Conservation (phyloP, 371 early-diverging fungal genomes). For the Neoconidiobolus thromboides region DNA sequence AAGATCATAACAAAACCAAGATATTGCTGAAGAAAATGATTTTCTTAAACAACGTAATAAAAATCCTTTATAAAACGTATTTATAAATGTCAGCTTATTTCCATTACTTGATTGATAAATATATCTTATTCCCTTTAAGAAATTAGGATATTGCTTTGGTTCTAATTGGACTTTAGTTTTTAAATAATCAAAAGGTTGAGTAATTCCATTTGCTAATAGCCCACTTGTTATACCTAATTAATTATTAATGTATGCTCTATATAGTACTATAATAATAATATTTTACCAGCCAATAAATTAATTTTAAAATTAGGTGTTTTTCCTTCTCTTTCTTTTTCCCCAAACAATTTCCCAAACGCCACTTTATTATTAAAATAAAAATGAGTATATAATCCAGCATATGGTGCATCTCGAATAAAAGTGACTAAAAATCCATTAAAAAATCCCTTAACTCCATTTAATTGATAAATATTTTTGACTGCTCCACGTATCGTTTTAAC, state of each 20-base stretch:
- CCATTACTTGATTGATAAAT: too few species aligned
- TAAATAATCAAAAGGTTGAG: constrained; percentile 88
- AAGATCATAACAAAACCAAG: too few species aligned
- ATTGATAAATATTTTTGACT: constrained; percentile 32
- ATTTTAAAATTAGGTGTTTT: too few species aligned
- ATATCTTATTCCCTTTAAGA: too few species aligned
- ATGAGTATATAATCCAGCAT: constrained; percentile 87
- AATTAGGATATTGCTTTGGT: constrained; percentile 18
- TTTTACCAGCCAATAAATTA: too few species aligned
- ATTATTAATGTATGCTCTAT: too few species aligned
- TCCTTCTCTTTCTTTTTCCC: too few species aligned
- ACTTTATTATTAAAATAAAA: constrained; percentile 58
- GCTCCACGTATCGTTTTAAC: constrained; percentile 19
- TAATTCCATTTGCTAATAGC: constrained; percentile 52
- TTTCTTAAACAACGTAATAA: too few species aligned
- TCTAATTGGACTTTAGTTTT: constrained; percentile 84
- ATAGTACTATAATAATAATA: too few species aligned
- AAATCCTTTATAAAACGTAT: too few species aligned
- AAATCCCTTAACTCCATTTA: constrained; percentile 38
- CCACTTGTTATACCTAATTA: constrained; percentile 43
- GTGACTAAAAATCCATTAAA: constrained; percentile 86
- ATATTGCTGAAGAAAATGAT: too few species aligned
- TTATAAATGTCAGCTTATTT: too few species aligned
- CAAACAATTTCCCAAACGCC: background rate
- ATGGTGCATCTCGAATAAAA: constrained; percentile 81